Base-by-base conservation (phyloP, 1,284 basidiomycete species). In the Trichosporon sp. region DNA sequence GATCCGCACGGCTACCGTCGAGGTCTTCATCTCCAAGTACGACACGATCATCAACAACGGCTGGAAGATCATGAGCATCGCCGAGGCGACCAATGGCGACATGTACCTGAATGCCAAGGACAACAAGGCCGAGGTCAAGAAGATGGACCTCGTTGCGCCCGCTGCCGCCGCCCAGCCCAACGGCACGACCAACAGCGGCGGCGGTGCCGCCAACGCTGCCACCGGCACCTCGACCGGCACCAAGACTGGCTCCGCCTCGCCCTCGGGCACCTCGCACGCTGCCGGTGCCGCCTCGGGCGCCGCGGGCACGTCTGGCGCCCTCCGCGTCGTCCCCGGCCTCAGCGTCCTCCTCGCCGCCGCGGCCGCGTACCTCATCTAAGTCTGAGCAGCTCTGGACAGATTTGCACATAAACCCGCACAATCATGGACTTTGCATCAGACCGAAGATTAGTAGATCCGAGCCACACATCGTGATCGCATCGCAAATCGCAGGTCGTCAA, bases 21-120 rank as follows among this genome's bases (percentile, higher is more conserved):
- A 83, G 56, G 85, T 86, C 7, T 95, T 92, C 81, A 88, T 89
- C 13, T 79, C 82, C 59, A 78, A 86, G 13, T 93, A 85, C 76
- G 86, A 88, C 3, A 66, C 85, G 49, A 86, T 92, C 73, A 80
- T 82, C 61, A 67, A 81, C 13, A 86, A 87, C 66, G 86, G 86
- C 32, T 94, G 91, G 91, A 84, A 84, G 54, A 80, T 84, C 40
- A 73, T 80, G 34, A 88, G 86, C 56, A 80, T 89, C 52, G 83
- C 85, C 11, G 78, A 82, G 60, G 71, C 86, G 56, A 76, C 84
- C 37, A 83, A 81, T 59, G 40, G 63, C 75, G 79, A 27, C 58
- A 56, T 57, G 14, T 90, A 88, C 72, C 84, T 85, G 76, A 89
- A 89, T 73, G 81, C 84, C 9, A 66, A 75, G 31, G 74, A 76